Evolutionary conservation across 495 filamentous ascomycete species (phyloP).

Genomic region (Penicillium daleae): DNA sequence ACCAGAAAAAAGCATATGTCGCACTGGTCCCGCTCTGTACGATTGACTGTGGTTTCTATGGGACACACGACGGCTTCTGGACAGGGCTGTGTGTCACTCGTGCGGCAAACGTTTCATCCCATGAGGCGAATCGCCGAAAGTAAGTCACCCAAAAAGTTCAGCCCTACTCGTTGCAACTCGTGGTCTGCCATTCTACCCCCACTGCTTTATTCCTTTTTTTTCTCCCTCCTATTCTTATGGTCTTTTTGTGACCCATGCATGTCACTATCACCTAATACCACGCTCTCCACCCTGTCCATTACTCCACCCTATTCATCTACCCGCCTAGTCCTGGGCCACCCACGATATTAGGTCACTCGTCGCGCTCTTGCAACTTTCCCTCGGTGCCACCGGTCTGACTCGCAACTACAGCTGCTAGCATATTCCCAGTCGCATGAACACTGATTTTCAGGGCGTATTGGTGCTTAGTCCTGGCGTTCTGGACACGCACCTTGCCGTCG

Average conservation of each 20-base stretch:
- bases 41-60: constrained; percentile 44
- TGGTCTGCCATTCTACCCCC: constrained; percentile 10
- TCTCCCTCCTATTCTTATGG: not conserved
- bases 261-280: not conserved
- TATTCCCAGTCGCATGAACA: constrained; percentile 26
- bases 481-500: constrained; percentile 5
- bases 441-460: constrained; percentile 8
- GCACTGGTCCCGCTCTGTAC: constrained; percentile 28
- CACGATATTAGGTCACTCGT: constrained; percentile 12
- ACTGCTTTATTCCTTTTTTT: not conserved
- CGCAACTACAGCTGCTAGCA: constrained; percentile 15
- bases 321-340: constrained; percentile 3
- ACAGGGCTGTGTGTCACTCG: constrained; percentile 37
- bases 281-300: not conserved
- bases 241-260: not conserved
- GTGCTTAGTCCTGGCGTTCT: not conserved
- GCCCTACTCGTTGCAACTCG: constrained; percentile 25
- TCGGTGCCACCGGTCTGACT: constrained; percentile 26
- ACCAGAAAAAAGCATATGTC: constrained; percentile 33
- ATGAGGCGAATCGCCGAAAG: constrained; percentile 38
- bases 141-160: constrained; percentile 20
- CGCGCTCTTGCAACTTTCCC: not conserved
- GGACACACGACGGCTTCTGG: constrained; percentile 35
- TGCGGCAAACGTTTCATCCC: constrained; percentile 36
- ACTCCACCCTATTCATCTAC: not conserved